Evolutionary conservation across 495 filamentous ascomycete species (phyloP).

Genomic region (Xeromyces bisporus): DNA sequence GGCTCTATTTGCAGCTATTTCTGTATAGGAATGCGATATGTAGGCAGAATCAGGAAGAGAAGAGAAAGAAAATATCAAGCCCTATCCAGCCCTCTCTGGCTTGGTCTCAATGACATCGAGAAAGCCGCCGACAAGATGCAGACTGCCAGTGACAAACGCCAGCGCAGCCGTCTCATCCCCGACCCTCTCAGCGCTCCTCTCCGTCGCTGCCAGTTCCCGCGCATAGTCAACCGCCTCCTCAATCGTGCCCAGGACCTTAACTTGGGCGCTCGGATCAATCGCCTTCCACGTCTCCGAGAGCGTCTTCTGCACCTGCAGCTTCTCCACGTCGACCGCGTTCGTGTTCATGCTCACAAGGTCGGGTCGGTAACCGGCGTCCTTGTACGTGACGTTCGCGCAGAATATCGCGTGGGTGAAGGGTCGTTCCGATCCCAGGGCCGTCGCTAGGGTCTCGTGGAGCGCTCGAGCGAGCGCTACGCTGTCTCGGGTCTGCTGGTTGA

Average conservation of each 20-base stretch:
- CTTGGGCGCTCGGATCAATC: slow-evolving; percentile 42
- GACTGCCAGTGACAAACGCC: slow-evolving; percentile 61
- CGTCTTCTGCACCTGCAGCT: slow-evolving; percentile 52
- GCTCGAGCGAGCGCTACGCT: slow-evolving; percentile 47
- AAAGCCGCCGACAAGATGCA: slow-evolving; percentile 74
- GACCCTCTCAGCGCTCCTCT: slow-evolving; percentile 12
- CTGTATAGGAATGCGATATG: too few species aligned
- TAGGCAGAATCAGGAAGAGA: too few species aligned
- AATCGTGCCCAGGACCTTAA: slow-evolving; percentile 56
- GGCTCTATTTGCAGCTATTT: too few species aligned
- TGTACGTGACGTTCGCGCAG: slow-evolving; percentile 75
- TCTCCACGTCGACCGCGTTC: slow-evolving; percentile 46
- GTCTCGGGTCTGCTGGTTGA: slow-evolving; percentile 86
- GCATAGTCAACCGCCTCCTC: slow-evolving; percentile 69
- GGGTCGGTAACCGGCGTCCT: slow-evolving; percentile 45
- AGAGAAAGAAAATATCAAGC: too few species aligned
- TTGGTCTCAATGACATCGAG: slow-evolving; percentile 60
- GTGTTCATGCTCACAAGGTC: slow-evolving; percentile 68
- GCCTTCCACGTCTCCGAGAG: slow-evolving; percentile 58
- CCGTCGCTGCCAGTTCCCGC: slow-evolving; percentile 31
- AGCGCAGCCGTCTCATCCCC: slow-evolving; percentile 26
- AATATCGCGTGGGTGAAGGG: slow-evolving; percentile 74
- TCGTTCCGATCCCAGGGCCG: slow-evolving; percentile 31
- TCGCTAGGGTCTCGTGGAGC: slow-evolving; percentile 48
- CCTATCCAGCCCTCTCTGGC: too few species aligned